Evolutionary conservation across 495 filamentous ascomycete genomes (phyloP).

Genomic region (Penicillium roqueforti): DNA sequence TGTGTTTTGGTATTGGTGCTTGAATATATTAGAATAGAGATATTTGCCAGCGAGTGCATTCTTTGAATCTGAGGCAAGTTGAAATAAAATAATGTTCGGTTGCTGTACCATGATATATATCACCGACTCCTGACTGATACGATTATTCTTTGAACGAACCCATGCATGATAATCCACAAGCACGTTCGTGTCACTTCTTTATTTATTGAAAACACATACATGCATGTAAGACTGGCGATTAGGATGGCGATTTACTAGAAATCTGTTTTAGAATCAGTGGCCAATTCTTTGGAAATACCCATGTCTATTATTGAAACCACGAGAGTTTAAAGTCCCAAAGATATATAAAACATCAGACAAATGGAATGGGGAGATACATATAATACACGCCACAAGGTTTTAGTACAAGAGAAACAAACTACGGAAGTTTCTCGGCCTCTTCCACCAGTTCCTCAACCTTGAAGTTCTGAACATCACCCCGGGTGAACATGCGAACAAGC

Average conservation of each 20-base stretch:
- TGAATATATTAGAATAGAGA: not conserved
- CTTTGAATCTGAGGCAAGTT: not conserved
- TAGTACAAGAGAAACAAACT: conserved; percentile 24
- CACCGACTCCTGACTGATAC: not conserved
- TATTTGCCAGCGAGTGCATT: not conserved
- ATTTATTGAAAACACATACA: too few species aligned
- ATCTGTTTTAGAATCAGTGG: not conserved
- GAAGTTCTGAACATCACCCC: conserved; percentile 67
- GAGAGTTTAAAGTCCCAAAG: not conserved
- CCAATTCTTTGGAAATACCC: not conserved
- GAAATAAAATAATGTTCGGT: not conserved
- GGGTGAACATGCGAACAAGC: conserved; percentile 76
- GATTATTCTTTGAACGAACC: too few species aligned
- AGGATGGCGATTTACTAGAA: too few species aligned
- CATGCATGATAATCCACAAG: too few species aligned
- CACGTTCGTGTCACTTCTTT: too few species aligned
- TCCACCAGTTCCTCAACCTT: conserved; percentile 78
- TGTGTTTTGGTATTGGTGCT: not conserved
- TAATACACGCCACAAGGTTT: conserved; percentile 4
- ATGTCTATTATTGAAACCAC: not conserved
- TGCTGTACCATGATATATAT: not conserved
- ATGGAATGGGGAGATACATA: conserved; percentile 5
- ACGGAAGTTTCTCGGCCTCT: conserved; percentile 68
- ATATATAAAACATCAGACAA: not conserved
- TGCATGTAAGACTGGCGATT: too few species aligned